Evolutionary conservation across 2,329 filamentous ascomycete genomes (phyloP), one percentile per base, ranked within the genome.

Genomic region (Fusarium buxicola): DNA sequence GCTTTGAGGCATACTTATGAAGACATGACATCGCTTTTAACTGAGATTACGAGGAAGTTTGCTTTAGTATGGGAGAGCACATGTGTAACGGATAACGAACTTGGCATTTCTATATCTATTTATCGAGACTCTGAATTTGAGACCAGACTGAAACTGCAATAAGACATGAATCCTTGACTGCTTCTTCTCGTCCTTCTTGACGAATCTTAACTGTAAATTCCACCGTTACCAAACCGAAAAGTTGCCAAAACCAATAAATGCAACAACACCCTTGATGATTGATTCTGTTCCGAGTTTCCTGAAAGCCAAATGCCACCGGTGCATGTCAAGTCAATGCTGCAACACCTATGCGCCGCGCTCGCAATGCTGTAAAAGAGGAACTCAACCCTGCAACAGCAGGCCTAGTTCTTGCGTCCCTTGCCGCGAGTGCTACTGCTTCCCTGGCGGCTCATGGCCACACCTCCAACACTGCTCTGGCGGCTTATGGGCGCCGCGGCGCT

Each of bases 391-490:
- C 16, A 53, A 36, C 21, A 35, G 21, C 35, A n/a, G 3, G 12
- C 36, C 55, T 69, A 76, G 47, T 70, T 73, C 68, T 77, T 77
- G 47, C 78, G 74, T 46, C 76, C 72, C 69, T 80, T 80, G 44
- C 83, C 83, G 47, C 83, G 78, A 18, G 79, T 80, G 60, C 82
- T 85, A 39, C 80, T 76, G 45, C 80, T 83, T 27, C 81, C 82
- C 68, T 84, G 81, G 18, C 85, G 78, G 63, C 83, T 86, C 84
- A 86, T 86, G 11, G 82, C 77, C 28, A 81, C 81, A 36, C 84
- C 85, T 21, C 83, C 83, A 5, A 82, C 75, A 50, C 83, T 85
- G 73, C 81, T 85, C 71, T 84, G 82, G 32, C 83, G 81, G 66
- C 83, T 86, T 82, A 86, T 86, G 1, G 84, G 80, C 12, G 77